These are phyloP conservation scores for Colletotrichum spinosum DNA, from an alignment of 2,329 filamentous ascomycete genomes.

Conservation along the genomic window DNA sequence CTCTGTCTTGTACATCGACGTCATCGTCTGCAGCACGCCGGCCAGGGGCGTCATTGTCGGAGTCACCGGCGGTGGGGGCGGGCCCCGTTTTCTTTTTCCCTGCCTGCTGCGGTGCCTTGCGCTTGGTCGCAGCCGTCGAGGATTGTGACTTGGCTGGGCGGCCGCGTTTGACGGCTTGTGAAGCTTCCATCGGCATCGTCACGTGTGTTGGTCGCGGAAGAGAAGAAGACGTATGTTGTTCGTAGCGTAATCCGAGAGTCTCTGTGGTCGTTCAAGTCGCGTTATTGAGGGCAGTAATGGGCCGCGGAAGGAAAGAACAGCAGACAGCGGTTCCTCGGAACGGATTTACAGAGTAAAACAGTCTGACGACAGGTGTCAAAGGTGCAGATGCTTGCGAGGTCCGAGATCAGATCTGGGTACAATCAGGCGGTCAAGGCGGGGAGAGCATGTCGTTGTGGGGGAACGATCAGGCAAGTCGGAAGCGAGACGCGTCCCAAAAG, in stretches of 20 bases:
- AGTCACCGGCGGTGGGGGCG: constrained; percentile 45
- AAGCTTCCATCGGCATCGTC: constrained; percentile 53
- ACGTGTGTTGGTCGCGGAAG: neutral
- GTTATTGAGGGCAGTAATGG: neutral
- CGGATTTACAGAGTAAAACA: neutral
- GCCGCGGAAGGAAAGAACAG: neutral
- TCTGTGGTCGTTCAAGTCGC: neutral
- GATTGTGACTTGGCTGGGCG: constrained; percentile 44
- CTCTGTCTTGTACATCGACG: constrained; percentile 42
- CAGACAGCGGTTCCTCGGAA: neutral
- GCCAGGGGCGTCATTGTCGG: constrained; percentile 43
- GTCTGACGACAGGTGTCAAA: constrained; percentile 15
- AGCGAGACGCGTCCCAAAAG: constrained; percentile 26
- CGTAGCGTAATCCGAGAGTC: no score
- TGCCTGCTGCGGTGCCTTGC: constrained; percentile 42
- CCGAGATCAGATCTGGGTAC: constrained; percentile 31
- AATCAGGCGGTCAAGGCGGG: constrained; percentile 35
- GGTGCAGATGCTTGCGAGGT: constrained; percentile 18
- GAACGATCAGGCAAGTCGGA: constrained; percentile 15
- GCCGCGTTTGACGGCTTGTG: constrained; percentile 49
- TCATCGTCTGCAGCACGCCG: constrained; percentile 39
- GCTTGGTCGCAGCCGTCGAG: constrained; percentile 18
- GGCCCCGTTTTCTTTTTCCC: constrained; percentile 41
- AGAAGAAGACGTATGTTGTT: neutral
- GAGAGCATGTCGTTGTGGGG: constrained; percentile 23